phyloP scores from a whole-genome alignment of 2,329 filamentous ascomycete species.

The Talaromyces verruculosus region DNA sequence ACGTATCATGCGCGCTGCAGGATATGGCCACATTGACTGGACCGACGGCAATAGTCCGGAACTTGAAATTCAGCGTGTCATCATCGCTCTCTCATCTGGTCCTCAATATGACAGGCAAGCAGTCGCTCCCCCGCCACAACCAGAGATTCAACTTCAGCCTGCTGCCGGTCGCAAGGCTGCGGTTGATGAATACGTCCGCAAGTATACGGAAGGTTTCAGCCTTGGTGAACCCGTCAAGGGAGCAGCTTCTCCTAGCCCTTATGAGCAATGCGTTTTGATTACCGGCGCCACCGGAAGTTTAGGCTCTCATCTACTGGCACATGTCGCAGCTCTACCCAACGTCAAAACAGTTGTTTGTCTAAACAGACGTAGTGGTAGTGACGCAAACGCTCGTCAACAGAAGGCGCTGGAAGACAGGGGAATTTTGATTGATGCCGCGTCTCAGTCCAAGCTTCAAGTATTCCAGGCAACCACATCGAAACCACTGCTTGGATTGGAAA shows the following conservation, averaged over 20 bases:
- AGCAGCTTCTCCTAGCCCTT: background rate
- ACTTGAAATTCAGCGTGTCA: slow-evolving; percentile 22
- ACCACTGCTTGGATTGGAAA: slow-evolving; percentile 50
- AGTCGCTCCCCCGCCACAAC: background rate
- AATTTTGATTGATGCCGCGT: slow-evolving; percentile 25
- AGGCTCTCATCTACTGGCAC: slow-evolving; percentile 43
- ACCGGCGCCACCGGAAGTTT: slow-evolving; percentile 46
- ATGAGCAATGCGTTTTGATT: slow-evolving; percentile 37
- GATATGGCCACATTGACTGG: slow-evolving; percentile 29
- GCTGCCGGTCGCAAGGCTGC: slow-evolving; percentile 22
- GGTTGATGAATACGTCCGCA: slow-evolving; percentile 28
- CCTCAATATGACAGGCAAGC: slow-evolving; percentile 16
- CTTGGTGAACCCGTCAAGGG: slow-evolving; percentile 10
- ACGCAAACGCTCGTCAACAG: slow-evolving; percentile 35
- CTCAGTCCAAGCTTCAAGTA: slow-evolving; percentile 45
- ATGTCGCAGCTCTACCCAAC: slow-evolving; percentile 32
- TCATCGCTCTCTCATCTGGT: slow-evolving; percentile 26
- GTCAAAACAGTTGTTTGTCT: slow-evolving; percentile 47
- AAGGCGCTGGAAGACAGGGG: slow-evolving; percentile 32
- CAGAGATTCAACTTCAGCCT: slow-evolving; percentile 5
- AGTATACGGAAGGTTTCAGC: slow-evolving; percentile 27
- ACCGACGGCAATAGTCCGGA: slow-evolving; percentile 27
- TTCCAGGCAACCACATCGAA: slow-evolving; percentile 52
- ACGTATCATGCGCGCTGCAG: slow-evolving; percentile 23
- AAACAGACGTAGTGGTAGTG: slow-evolving; percentile 41